These are phyloP conservation scores for Flueggea neowawraea DNA, from an alignment of 441 rosid genomes.

Conservation along the genomic window DNA sequence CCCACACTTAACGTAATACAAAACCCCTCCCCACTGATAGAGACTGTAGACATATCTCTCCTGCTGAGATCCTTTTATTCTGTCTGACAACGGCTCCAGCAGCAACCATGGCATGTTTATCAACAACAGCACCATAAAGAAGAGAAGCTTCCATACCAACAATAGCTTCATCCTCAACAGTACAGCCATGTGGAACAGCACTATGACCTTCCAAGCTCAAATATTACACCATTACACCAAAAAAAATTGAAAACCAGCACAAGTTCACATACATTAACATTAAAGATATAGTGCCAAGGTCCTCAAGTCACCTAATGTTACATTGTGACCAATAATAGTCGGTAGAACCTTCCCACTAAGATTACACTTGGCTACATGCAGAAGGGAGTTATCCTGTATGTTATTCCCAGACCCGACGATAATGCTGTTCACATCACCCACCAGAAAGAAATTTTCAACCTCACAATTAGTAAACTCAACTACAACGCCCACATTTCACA, in stretches of 20 bases:
- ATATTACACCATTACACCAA: conserved; percentile 18
- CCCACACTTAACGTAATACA: no score
- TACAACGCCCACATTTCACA: background rate
- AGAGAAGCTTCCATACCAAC: conserved; percentile 92
- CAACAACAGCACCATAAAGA: conserved; percentile 87
- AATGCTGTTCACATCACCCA: conserved; percentile 86
- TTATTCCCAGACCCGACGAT: conserved; percentile 87
- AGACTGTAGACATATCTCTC: conserved; percentile 54
- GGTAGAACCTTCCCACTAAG: conserved; percentile 90
- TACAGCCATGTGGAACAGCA: conserved; percentile 96
- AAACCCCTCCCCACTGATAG: background rate
- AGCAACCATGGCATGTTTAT: conserved; percentile 89
- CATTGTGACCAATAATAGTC: conserved; percentile 84
- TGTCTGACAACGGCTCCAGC: conserved; percentile 97
- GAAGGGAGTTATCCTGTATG: conserved; percentile 95
- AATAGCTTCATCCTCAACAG: conserved; percentile 86
- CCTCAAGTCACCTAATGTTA: conserved; percentile 88
- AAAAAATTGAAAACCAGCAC: conserved; percentile 1
- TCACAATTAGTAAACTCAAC: background rate
- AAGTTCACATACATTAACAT: conserved; percentile 1
- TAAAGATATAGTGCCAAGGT: background rate
- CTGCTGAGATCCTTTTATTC: conserved; percentile 75
- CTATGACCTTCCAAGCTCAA: conserved; percentile 70
- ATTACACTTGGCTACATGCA: conserved; percentile 93
- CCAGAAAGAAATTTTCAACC: conserved; percentile 9